These are phyloP conservation scores for Esteya vermicola DNA, from an alignment of 2,329 filamentous ascomycete genomes.

Conservation along the genomic window DNA sequence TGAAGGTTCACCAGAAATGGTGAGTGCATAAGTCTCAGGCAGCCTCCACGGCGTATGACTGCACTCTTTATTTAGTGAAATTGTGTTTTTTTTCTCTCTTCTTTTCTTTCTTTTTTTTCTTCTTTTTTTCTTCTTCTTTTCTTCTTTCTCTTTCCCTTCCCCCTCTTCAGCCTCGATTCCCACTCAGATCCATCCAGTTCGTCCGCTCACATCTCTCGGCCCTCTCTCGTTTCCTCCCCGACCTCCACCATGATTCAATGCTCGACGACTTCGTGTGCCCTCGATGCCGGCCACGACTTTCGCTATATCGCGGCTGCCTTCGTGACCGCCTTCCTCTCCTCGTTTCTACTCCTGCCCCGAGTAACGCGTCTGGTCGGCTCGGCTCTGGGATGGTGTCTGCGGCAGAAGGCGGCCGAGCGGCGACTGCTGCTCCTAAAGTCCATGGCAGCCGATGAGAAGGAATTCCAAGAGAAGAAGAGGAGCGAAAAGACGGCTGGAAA, in stretches of 20 bases:
- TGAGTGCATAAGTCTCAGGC: no score
- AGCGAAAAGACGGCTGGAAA: conserved; percentile 18
- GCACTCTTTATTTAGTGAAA: no score
- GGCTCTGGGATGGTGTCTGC: conserved; percentile 44
- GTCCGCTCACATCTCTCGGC: neutral
- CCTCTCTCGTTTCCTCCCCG: neutral
- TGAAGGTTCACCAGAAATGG: no score
- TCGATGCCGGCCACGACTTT: neutral
- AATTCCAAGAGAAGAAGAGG: conserved; percentile 20
- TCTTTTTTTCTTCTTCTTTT: neutral
- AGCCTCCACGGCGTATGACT: no score
- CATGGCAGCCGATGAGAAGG: conserved; percentile 30
- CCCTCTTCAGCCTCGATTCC: neutral
- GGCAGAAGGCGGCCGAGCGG: conserved; percentile 48
- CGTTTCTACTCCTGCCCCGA: conserved; percentile 19
- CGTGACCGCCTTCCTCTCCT: conserved; percentile 11
- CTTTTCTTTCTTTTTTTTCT: neutral
- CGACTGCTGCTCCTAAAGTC: conserved; percentile 40
- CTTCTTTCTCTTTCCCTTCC: neutral
- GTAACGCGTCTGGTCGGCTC: conserved; percentile 25
- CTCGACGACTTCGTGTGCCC: neutral
- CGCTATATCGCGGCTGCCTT: neutral
- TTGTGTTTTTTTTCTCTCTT: no score
- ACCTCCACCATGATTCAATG: neutral
- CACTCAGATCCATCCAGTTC: no score